These are phyloP conservation scores for Exutisphaerella laricina DNA, from an alignment of 2,329 filamentous ascomycete genomes.

Conservation along the genomic window DNA sequence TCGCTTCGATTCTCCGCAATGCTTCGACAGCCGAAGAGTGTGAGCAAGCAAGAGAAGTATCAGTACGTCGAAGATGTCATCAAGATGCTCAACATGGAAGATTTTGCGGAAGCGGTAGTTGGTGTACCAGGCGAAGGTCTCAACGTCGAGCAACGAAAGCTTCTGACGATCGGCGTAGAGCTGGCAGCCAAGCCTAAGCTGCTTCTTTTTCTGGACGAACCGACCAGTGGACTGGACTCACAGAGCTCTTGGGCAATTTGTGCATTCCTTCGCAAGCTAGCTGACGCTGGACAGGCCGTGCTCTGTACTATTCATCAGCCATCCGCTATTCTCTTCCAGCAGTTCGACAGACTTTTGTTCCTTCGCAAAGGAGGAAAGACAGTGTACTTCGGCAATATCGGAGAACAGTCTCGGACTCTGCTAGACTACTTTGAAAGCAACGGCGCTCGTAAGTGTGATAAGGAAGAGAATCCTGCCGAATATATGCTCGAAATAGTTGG, in stretches of 20 bases:
- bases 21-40: slow-evolving; percentile 51
- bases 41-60: slow-evolving; percentile 54
- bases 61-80: slow-evolving; percentile 61
- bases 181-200: slow-evolving; percentile 48
- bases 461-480: slow-evolving; percentile 64
- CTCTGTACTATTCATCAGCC: slow-evolving; percentile 47
- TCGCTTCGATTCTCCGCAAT: slow-evolving; percentile 53
- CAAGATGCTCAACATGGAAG: slow-evolving; percentile 60
- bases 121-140: slow-evolving; percentile 57
- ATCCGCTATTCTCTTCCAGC: slow-evolving; percentile 40
- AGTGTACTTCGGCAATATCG: slow-evolving; percentile 46
- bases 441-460: slow-evolving; percentile 54
- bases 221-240: slow-evolving; percentile 55
- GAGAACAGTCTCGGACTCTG: slow-evolving; percentile 38
- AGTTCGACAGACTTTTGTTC: slow-evolving; percentile 43
- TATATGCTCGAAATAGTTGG: slow-evolving; percentile 59
- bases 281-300: slow-evolving; percentile 43
- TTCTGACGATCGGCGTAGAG: slow-evolving; percentile 52
- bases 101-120: slow-evolving; percentile 58
- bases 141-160: slow-evolving; percentile 58
- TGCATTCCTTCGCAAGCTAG: slow-evolving; percentile 57
- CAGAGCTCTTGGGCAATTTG: slow-evolving; percentile 61
- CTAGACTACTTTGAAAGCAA: slow-evolving; percentile 55
- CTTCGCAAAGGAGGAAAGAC: slow-evolving; percentile 42
- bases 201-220: slow-evolving; percentile 59